These are phyloP conservation scores for Fallopia convolvulus DNA, from an alignment of 148 eudicot species.

Conservation along the genomic window DNA sequence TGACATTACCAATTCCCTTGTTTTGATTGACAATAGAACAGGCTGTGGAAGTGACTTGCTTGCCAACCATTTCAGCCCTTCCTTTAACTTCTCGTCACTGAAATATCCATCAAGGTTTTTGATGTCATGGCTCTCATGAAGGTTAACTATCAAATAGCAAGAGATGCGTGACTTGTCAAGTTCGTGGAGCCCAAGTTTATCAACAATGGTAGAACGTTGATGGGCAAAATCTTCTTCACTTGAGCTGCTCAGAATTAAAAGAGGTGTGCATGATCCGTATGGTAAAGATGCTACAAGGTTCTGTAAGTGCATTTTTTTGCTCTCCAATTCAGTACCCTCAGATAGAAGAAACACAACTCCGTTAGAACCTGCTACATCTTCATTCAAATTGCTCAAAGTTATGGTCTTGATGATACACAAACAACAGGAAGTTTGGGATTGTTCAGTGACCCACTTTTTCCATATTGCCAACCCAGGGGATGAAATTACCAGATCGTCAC, in stretches of 20 bases:
- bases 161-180: slow-evolving; percentile 52
- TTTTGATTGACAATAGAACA: slow-evolving; percentile 32
- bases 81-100: slow-evolving; percentile 59
- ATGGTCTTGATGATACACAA: slow-evolving; percentile 57
- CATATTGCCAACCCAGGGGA: slow-evolving; percentile 69
- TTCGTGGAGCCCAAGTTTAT: slow-evolving; percentile 49
- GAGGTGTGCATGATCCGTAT: slow-evolving; percentile 56
- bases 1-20: slow-evolving; percentile 46
- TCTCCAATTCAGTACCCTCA: slow-evolving; percentile 47
- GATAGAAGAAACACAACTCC: slow-evolving; percentile 60
- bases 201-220: slow-evolving; percentile 26
- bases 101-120: slow-evolving; percentile 48
- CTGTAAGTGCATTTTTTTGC: slow-evolving; percentile 54
- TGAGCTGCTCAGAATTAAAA: slow-evolving; percentile 47
- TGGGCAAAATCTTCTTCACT: slow-evolving; percentile 21
- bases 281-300: slow-evolving; percentile 51
- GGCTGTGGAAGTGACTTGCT: slow-evolving; percentile 56
- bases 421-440: slow-evolving; percentile 39
- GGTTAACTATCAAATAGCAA: slow-evolving; percentile 29
- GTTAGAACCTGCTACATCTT: slow-evolving; percentile 44
- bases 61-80: slow-evolving; percentile 80
- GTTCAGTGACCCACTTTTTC: slow-evolving; percentile 54
- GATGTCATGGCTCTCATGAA: slow-evolving; percentile 30
- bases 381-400: slow-evolving; percentile 27
- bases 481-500: slow-evolving; percentile 40